phyloP scores from a whole-genome alignment of 208 protist species.

The Naegleria lovaniensis region DNA sequence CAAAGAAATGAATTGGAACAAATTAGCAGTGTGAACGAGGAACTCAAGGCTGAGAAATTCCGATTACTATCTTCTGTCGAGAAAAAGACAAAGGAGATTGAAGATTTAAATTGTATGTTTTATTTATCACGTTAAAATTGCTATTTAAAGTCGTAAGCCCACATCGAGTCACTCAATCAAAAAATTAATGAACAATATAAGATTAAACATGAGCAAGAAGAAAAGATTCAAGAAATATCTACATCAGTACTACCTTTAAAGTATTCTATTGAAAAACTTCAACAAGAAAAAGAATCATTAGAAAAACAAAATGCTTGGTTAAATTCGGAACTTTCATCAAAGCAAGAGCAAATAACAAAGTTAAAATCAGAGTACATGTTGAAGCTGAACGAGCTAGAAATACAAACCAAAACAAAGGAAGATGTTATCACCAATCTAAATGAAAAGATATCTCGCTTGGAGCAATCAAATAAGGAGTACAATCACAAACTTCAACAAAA shows the following conservation, averaged over 20 bases:
- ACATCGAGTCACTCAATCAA: background rate
- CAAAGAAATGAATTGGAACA: background rate
- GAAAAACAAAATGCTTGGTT: constrained; percentile 10
- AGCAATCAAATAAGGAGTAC: background rate
- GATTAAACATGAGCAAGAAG: background rate
- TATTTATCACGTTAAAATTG: background rate
- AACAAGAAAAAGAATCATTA: background rate
- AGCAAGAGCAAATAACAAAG: background rate
- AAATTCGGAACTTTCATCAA: background rate
- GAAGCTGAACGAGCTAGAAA: background rate
- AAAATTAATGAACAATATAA: background rate
- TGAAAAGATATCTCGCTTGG: background rate
- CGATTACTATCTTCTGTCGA: background rate
- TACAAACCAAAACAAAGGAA: background rate
- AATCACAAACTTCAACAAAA: background rate
- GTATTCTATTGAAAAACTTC: background rate
- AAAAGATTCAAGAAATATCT: background rate
- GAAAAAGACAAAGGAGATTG: background rate
- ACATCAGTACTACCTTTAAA: background rate
- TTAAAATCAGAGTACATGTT: background rate
- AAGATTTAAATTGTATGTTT: constrained; percentile 8
- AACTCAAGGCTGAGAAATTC: background rate
- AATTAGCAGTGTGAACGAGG: background rate
- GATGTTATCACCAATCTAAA: background rate
- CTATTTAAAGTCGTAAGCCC: background rate